phyloP scores from a whole-genome alignment of 2,329 filamentous ascomycete genomes.

The Penicillium sp. region DNA sequence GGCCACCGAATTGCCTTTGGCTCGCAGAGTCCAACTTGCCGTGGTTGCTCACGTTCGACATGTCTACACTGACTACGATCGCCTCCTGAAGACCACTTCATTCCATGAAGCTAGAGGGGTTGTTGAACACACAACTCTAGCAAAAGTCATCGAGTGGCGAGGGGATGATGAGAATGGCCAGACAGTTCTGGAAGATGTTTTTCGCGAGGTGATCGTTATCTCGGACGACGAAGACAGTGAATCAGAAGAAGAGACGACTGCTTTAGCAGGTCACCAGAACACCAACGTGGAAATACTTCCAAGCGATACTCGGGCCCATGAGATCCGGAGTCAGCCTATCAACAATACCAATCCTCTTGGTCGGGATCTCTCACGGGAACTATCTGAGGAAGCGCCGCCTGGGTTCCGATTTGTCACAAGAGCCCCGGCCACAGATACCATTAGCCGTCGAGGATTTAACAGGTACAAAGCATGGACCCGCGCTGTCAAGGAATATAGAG shows the following conservation, averaged over 20 bases:
- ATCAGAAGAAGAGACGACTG: slow-evolving; percentile 36
- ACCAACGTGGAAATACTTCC: slow-evolving; percentile 45
- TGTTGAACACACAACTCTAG: slow-evolving; percentile 55
- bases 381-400: slow-evolving; percentile 36
- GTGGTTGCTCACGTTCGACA: slow-evolving; percentile 63
- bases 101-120: slow-evolving; percentile 55
- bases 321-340: slow-evolving; percentile 33
- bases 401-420: slow-evolving; percentile 38
- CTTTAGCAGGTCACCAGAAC: slow-evolving; percentile 30
- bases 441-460: slow-evolving; percentile 46
- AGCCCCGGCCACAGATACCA: slow-evolving; percentile 30
- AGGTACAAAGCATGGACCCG: slow-evolving; percentile 49
- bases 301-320: slow-evolving; percentile 35
- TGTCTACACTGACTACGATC: slow-evolving; percentile 61
- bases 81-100: slow-evolving; percentile 50
- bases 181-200: slow-evolving; percentile 58
- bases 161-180: slow-evolving; percentile 56
- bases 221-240: slow-evolving; percentile 58
- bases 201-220: slow-evolving; percentile 63
- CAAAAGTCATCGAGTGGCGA: slow-evolving; percentile 61
- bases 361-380: slow-evolving; percentile 25
- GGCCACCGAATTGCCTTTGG: slow-evolving; percentile 52
- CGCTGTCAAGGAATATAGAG: slow-evolving; percentile 41
- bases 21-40: slow-evolving; percentile 59
- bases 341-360: slow-evolving; percentile 21